Percentiles rank a stretch among this genome's conserved stretches.
phyloP scores from a whole-genome alignment of 345 rosid genomes.

The Eucalyptus cloeziana region DNA sequence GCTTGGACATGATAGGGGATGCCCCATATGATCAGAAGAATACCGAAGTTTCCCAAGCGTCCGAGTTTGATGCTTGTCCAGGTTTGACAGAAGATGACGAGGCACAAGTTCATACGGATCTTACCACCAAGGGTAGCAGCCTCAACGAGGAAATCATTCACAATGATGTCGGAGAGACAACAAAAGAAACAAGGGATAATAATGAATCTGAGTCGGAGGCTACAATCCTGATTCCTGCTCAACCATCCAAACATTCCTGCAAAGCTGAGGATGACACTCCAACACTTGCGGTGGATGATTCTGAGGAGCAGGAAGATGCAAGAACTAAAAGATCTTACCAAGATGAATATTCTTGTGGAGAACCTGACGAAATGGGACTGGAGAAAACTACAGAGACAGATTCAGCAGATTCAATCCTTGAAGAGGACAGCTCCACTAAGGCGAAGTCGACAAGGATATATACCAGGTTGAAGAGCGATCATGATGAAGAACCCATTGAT shows the following conservation, averaged over 20 bases:
- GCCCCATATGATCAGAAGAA: background rate
- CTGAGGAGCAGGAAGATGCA: slow-evolving; percentile 8
- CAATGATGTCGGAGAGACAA: background rate
- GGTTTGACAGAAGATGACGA: background rate
- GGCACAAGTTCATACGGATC: background rate
- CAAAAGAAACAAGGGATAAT: background rate
- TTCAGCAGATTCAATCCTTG: background rate
- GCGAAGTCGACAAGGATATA: background rate
- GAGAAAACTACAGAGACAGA: slow-evolving; percentile 1
- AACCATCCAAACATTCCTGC: background rate
- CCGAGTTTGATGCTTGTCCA: background rate
- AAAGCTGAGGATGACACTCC: background rate
- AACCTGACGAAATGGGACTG: slow-evolving; percentile 10
- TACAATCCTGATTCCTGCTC: background rate
- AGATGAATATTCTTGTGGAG: background rate
- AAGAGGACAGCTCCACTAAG: background rate
- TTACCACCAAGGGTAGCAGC: background rate
- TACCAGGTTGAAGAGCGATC: slow-evolving; percentile 1
- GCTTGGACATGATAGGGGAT: background rate
- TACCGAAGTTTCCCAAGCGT: background rate
- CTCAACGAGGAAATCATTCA: background rate
- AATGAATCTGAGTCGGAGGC: background rate
- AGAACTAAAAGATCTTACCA: background rate
- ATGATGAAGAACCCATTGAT: slow-evolving; percentile 12
- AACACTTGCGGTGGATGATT: background rate